Conservation (phyloP, 768 basidiomycete genomes). For the Boletus reticuloceps region DNA sequence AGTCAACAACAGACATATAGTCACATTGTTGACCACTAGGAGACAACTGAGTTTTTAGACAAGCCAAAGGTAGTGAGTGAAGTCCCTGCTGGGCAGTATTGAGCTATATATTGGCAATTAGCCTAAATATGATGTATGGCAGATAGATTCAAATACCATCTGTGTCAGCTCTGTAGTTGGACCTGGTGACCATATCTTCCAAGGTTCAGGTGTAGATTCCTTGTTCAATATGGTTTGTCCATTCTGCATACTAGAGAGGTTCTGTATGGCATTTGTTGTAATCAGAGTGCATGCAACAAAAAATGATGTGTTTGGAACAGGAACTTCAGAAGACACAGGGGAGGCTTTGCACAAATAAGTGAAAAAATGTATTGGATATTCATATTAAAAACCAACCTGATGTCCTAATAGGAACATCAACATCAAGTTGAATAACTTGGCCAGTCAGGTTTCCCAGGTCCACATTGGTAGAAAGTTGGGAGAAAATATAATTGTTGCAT, state of each 20-base stretch:
- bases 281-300: slow-evolving; percentile 8
- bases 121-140: neutral
- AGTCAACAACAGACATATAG: neutral
- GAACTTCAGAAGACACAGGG: fast-evolving
- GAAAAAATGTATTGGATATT: neutral
- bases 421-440: neutral
- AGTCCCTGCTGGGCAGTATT: neutral
- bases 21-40: neutral
- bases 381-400: neutral
- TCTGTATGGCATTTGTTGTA: neutral
- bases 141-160: neutral
- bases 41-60: neutral
- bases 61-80: neutral
- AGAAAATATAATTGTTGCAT: neutral
- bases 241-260: slow-evolving; percentile 1
- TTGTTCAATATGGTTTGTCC: neutral
- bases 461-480: neutral
- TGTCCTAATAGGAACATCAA: neutral
- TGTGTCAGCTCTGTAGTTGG: neutral
- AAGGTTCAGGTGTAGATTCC: neutral
- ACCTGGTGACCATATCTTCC: slow-evolving; percentile 7
- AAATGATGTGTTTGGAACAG: neutral
- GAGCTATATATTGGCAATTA: neutral
- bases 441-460: slow-evolving; percentile 1
- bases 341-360: neutral